Evolutionary conservation across 345 rosid species (phyloP).

Genomic region (Populus tremula): DNA sequence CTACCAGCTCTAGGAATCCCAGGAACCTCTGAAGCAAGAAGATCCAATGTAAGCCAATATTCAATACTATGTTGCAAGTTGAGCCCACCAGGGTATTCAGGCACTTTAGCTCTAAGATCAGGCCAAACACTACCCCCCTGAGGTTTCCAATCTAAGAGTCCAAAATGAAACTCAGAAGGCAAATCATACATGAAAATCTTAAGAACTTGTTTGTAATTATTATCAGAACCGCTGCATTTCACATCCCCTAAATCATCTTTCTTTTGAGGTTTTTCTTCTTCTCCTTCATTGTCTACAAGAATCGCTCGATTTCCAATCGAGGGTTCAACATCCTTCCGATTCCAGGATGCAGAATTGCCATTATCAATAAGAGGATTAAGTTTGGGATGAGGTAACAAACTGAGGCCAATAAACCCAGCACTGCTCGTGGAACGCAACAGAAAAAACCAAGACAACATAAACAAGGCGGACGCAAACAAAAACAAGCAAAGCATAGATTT

Average conservation of each 20-base stretch:
- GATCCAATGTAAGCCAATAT: slow-evolving; percentile 90
- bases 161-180: slow-evolving; percentile 84
- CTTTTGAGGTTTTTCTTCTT: slow-evolving; percentile 20
- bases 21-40: slow-evolving; percentile 66
- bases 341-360: slow-evolving; percentile 18
- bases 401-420: slow-evolving; percentile 35
- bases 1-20: slow-evolving; percentile 42
- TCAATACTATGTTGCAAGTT: slow-evolving; percentile 94
- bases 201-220: slow-evolving; percentile 32
- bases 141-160: slow-evolving; percentile 68
- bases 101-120: slow-evolving; percentile 51
- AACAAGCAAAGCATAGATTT: slow-evolving; percentile 54
- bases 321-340: slow-evolving; percentile 16
- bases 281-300: slow-evolving; percentile 25
- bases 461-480: slow-evolving; percentile 35
- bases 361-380: slow-evolving; percentile 27
- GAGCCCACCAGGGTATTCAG: slow-evolving; percentile 81
- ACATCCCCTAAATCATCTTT: slow-evolving; percentile 10
- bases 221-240: slow-evolving; percentile 8
- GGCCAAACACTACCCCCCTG: slow-evolving; percentile 70
- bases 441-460: slow-evolving; percentile 69
- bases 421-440: slow-evolving; percentile 52
- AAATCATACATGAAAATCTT: slow-evolving; percentile 90
- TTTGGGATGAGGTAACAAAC: slow-evolving; percentile 31
- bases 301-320: slow-evolving; percentile 29